These are phyloP conservation scores for Solanum peruvianum DNA, from an alignment of 257 asterid species.

Conservation along the genomic window DNA sequence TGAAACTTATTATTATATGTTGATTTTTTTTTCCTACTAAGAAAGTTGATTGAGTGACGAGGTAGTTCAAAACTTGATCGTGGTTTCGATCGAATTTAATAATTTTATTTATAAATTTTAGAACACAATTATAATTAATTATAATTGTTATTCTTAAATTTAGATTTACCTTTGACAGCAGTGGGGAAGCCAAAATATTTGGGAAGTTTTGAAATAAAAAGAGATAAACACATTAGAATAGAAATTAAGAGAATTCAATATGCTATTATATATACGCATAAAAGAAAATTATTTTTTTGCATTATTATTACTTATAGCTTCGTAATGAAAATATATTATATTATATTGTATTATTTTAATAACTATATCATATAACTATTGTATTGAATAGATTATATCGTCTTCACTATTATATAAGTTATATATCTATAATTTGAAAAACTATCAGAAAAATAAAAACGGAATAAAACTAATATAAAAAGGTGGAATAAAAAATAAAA, in stretches of 20 bases:
- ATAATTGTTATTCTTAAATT: no score
- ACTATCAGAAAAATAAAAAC: no score
- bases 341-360: no score
- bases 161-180: not conserved
- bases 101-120: no score
- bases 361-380: no score
- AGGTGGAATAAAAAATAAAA: not conserved
- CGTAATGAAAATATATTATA: not conserved
- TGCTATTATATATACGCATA: no score
- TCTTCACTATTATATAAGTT: accelerated
- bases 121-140: accelerated
- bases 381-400: not conserved
- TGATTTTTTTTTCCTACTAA: not conserved
- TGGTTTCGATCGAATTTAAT: not conserved
- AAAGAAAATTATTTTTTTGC: not conserved
- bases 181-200: not conserved
- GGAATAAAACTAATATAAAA: no score
- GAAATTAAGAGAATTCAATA: no score
- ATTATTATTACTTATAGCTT: not conserved
- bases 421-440: no score
- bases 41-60: not conserved
- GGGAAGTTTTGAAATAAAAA: no score
- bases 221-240: no score
- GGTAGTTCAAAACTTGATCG: not conserved
- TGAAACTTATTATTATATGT: not conserved